Evolutionary conservation across 2,329 filamentous ascomycete species (phyloP), one percentile per base, ranked within the genome.

Genomic region (Nemania sp.): DNA sequence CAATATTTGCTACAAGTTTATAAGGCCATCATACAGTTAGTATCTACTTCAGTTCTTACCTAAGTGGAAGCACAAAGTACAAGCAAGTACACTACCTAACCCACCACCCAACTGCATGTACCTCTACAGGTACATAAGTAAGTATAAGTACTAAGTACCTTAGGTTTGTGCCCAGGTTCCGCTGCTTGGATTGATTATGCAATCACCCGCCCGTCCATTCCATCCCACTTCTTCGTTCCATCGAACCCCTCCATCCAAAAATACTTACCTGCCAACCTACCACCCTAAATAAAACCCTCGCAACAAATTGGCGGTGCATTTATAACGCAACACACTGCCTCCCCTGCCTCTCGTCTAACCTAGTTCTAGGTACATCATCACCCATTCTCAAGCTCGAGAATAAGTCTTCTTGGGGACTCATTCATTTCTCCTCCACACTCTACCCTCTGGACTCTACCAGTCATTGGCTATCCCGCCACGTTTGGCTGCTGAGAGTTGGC

Each of bases 201-300:
- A 54, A 48, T 40, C 57, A 46, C 58, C 49, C 42, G 21, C 54
- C 49, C 43, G 39, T 54, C 40, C 18, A 62, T 61, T 59, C 48
- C 60, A 61, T 65, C 60, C 63, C 63, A 58, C 63, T 61, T 59
- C 59, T 58, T 63, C 37, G 50, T 29, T 29, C 59, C 52, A 57
- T 54, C 51, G 54, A 47, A 65, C 61, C 64, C 61, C 58, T 64
- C 60, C 60, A 65, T 65, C 43, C 53, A 49, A 57, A 56, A 63
- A 51, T 34, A 58, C 43, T 48, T 53, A 56, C 21, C 39, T 11
- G 18, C 47, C 39, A 18, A 21, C 42, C 49, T 49, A 51, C 17
- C 39, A 15, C 29, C 40, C 40, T 47, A 43, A 53, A 40, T 48
- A 52, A 53, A 53, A 20, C 51, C 55, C 59, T 62, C 51, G 52